These are phyloP conservation scores for Leishmania aethiopica DNA, from an alignment of 208 protist genomes.

Conservation along the genomic window DNA sequence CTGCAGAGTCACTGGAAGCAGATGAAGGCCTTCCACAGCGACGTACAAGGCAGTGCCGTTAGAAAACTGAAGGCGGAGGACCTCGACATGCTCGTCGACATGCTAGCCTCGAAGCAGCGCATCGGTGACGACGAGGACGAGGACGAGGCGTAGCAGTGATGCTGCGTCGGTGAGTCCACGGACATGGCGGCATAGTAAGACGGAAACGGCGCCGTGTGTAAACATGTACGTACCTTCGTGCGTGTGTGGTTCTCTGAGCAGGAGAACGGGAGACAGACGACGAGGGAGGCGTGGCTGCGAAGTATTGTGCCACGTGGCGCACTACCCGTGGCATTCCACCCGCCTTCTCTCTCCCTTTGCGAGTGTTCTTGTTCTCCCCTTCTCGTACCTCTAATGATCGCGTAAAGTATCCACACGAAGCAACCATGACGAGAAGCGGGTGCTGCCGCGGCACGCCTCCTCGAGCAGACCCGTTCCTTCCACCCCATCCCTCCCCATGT, in stretches of 20 bases:
- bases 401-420: background rate
- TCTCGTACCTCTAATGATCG: background rate
- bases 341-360: background rate
- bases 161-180: background rate
- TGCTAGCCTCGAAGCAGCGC: conserved; percentile 74
- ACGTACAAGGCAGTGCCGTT: conserved; percentile 28
- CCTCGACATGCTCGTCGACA: conserved; percentile 73
- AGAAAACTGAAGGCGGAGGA: conserved; percentile 33
- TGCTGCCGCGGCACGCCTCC: background rate
- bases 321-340: background rate
- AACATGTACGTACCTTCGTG: background rate
- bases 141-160: conserved; percentile 12
- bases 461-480: background rate
- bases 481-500: background rate
- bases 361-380: background rate
- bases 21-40: conserved; percentile 54
- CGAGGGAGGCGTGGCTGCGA: background rate
- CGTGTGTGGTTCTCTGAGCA: background rate
- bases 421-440: background rate
- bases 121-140: conserved; percentile 30
- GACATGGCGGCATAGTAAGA: background rate
- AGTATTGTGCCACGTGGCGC: background rate
- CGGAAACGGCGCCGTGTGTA: background rate
- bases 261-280: background rate
- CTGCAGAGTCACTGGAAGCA: conserved; percentile 76